Evolutionary conservation across 306 rosid species (phyloP).

Genomic region (Neltuma alba): DNA sequence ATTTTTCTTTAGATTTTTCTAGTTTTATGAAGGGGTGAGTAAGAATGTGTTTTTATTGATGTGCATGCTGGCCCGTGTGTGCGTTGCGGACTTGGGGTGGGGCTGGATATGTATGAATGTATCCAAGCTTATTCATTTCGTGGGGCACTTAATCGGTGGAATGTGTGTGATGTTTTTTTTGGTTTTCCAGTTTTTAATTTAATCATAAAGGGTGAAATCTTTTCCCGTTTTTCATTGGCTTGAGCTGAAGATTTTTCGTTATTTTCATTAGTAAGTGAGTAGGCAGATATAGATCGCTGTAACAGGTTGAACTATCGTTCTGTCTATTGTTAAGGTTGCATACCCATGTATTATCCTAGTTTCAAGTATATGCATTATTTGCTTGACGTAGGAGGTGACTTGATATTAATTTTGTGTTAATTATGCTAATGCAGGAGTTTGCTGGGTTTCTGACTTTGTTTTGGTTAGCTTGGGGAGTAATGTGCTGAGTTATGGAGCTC

Average conservation of each 20-base stretch:
- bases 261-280: background rate
- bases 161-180: background rate
- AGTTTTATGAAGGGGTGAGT: constrained; percentile 13
- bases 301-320: constrained; percentile 3
- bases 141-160: constrained; percentile 15
- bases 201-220: background rate
- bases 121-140: constrained; percentile 15
- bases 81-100: constrained; percentile 20
- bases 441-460: constrained; percentile 32
- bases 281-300: background rate
- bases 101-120: constrained; percentile 16
- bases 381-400: constrained; percentile 10
- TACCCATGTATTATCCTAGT: background rate
- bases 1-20: background rate
- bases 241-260: constrained; percentile 12
- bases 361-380: constrained; percentile 10
- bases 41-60: constrained; percentile 23
- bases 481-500: constrained; percentile 81
- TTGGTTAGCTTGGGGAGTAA: constrained; percentile 47
- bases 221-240: constrained; percentile 4
- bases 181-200: background rate
- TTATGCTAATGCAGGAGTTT: constrained; percentile 17
- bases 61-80: constrained; percentile 19
- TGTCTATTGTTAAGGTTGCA: constrained; percentile 5
- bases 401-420: constrained; percentile 21